Base-by-base conservation (phyloP, 1,284 basidiomycete species). In the Ceratobasidium sp. region DNA sequence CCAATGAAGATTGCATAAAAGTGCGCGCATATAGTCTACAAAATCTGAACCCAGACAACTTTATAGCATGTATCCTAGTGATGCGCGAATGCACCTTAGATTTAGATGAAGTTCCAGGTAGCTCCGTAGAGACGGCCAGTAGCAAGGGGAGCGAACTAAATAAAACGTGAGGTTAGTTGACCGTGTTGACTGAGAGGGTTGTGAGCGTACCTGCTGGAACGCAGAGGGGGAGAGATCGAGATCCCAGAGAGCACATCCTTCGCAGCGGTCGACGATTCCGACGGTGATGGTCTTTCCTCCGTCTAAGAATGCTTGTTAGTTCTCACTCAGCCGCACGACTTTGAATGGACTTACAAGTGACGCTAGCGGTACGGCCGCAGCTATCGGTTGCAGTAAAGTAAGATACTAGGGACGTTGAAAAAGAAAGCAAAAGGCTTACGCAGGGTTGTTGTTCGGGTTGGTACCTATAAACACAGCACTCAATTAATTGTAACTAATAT, bases 391-490 rank as follows among this genome's bases (percentile, higher is more conserved):
- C 41, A 47, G 27, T n/a, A 14, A 36, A 14, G 15, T 17, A 41
- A 41, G 11, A 41, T 41, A 41, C 24, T 33, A 11, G 2, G 8
- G 24, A 11, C 11, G 27, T 29, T 15, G 2, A 7, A 14, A 15
- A 11, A 14, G 24, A 17, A n/a, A 19, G 8, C 3, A 11, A 15
- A 7, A 33, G 22, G 41, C 67, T 71, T 71, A 71, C 67, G 59
- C 67, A 2, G 67, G 67, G 45, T 71, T 71, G 67, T 71, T 71
- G 67, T 71, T 71, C 11, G 67, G 67, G 67, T 71, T 71, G 22
- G 54, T 54, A 11, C 54, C 54, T 56, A 17, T 5, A 15, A 29
- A 8, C 2, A 56, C 29, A 56, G 29, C 17, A 17, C 6, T 31
- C 29, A 29, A 17, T 56, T 56, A 3, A 2, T 6, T 27, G 54